Base-by-base conservation (phyloP, 73 alveolate genomes). In the Paramecium octaurelia region DNA sequence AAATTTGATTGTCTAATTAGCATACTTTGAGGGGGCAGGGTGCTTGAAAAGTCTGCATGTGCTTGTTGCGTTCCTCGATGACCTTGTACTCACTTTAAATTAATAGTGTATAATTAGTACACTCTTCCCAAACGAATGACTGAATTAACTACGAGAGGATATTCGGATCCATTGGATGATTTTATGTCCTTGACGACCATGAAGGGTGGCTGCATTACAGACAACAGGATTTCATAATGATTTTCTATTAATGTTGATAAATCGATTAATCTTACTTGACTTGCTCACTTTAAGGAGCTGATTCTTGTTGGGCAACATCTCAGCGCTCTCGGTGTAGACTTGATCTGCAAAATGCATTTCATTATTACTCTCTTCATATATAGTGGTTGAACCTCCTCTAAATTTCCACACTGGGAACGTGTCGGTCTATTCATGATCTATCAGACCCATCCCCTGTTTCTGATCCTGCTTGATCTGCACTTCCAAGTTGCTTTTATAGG, bases 391-490 rank as follows among this genome's bases (percentile, higher is more conserved):
- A 44, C 91, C 50, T 2, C 70, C 75, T 23, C 20, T 42, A 46
- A 80, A 80, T 20, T 80, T 80, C 91, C 75, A 80, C 14, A 80
- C 75, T 24, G 91, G 70, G 57, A 80, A 80, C 16, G 70, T 24
- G 34, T 80, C 91, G 0, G 73, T 24, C 58, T 31, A 4, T 11
- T 80, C 91, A 64, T 80, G 91, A 46, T 80, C 91, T 0, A 80
- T 80, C 8, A 80, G 44, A 21, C 91, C 91, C 27, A 80, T 80
- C 6, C 76, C 91, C 24, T 80, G 16, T 64, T 80, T 80, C 57
- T 34, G 16, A 23, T 80, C 91, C 24, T 80, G 14, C 12, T 43
- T 42, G 29, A 80, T 46, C 11, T 23, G 16, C 29, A 80, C 75
- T 80, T 80, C 91, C 7, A 80, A 23, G 18, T 80, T 80, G 18